These are phyloP conservation scores for Posidonia oceanica DNA, from an alignment of 116 monocot genomes.

Conservation along the genomic window DNA sequence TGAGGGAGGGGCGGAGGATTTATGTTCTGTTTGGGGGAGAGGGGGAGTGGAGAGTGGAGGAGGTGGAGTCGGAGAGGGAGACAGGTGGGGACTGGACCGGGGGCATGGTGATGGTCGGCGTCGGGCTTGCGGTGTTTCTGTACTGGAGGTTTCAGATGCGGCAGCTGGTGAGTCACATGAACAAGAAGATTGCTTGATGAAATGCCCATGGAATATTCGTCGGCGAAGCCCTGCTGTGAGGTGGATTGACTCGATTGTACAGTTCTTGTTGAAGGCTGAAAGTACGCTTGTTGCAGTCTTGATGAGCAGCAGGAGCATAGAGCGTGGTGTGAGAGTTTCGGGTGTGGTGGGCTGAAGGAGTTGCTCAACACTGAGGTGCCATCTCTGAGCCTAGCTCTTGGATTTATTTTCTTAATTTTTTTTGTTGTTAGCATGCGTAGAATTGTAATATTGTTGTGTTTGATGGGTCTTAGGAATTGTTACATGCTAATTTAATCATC, in stretches of 20 bases:
- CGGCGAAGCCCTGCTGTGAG: not conserved
- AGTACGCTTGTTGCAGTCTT: too few species aligned
- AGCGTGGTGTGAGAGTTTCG: too few species aligned
- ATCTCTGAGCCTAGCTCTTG: too few species aligned
- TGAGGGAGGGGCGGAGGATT: conserved; percentile 37
- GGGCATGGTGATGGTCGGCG: conserved; percentile 43
- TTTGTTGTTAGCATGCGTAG: not conserved
- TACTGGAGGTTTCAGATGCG: conserved; percentile 95
- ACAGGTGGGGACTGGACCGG: conserved; percentile 53
- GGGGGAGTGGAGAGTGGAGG: conserved; percentile 38
- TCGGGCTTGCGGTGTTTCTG: conserved; percentile 51
- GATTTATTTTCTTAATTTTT: not conserved
- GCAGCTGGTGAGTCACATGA: conserved; percentile 37
- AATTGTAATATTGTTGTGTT: not conserved
- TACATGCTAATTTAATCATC: not conserved
- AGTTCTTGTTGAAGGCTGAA: too few species aligned
- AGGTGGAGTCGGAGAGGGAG: conserved; percentile 63
- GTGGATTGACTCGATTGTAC: not conserved
- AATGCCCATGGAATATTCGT: not conserved
- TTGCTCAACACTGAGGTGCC: too few species aligned
- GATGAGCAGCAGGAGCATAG: too few species aligned
- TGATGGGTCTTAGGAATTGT: not conserved
- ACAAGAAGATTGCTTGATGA: conserved; percentile 52
- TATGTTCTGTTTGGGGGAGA: conserved; percentile 28
- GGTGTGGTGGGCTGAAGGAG: too few species aligned